These are phyloP conservation scores for Exophiala sp. DNA, from an alignment of 2,329 filamentous ascomycete genomes.

Conservation along the genomic window DNA sequence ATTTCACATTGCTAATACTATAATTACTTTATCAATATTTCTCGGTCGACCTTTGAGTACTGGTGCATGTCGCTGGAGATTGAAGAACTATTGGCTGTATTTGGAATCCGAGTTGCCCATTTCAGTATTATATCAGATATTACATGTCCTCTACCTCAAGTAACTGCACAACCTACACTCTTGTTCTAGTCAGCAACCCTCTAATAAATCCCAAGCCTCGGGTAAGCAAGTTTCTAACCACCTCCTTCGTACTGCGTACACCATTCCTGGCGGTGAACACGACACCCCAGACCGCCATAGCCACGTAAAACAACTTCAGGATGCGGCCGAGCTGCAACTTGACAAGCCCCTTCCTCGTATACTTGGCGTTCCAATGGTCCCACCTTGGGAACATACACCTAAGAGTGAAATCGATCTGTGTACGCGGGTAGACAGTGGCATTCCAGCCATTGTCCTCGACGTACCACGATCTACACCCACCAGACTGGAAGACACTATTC, in stretches of 20 bases:
- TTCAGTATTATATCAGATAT: too few relatives aligned
- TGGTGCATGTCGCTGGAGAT: too few relatives aligned
- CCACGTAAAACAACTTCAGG: constrained; percentile 22
- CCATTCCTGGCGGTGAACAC: constrained; percentile 14
- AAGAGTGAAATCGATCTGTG: constrained; percentile 50
- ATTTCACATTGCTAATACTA: too few relatives aligned
- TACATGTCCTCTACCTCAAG: too few relatives aligned
- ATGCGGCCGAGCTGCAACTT: constrained; percentile 30
- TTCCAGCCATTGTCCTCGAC: constrained; percentile 49
- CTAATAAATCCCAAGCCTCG: constrained; percentile 3
- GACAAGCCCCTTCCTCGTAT: constrained; percentile 47
- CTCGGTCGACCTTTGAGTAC: too few relatives aligned
- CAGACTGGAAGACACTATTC: constrained; percentile 46
- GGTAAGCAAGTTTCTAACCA: constrained; percentile 1
- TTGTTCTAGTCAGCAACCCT: neutral
- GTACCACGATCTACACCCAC: constrained; percentile 52
- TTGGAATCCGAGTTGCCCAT: too few relatives aligned
- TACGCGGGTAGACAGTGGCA: constrained; percentile 47
- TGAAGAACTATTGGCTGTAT: too few relatives aligned
- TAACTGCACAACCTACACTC: neutral
- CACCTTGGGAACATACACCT: constrained; percentile 53
- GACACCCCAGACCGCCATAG: constrained; percentile 8
- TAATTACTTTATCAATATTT: too few relatives aligned
- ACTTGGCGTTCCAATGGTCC: constrained; percentile 52
- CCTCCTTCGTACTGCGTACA: neutral